These are phyloP conservation scores for Hydrangea macrophylla DNA, from an alignment of 148 eudicot species.

Conservation along the genomic window DNA sequence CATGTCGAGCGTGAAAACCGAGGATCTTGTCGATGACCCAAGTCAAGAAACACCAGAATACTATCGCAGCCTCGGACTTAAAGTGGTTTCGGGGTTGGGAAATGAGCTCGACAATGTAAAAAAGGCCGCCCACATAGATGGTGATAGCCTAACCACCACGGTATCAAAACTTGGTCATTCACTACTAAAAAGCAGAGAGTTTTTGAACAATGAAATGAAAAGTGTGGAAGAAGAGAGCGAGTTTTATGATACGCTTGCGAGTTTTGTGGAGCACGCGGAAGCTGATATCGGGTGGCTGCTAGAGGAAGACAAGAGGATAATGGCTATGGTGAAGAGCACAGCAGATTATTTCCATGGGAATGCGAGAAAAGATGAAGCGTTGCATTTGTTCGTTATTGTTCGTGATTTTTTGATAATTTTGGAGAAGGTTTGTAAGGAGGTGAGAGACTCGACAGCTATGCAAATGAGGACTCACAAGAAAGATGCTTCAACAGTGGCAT, in stretches of 20 bases:
- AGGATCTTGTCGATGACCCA: constrained; percentile 44
- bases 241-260: constrained; percentile 34
- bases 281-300: constrained; percentile 39
- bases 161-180: constrained; percentile 56
- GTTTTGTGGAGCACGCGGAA: constrained; percentile 56
- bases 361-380: constrained; percentile 68
- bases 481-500: constrained; percentile 20
- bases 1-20: constrained; percentile 41
- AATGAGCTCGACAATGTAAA: constrained; percentile 60
- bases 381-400: constrained; percentile 63
- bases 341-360: constrained; percentile 84
- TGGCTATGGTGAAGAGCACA: constrained; percentile 59
- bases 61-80: constrained; percentile 50
- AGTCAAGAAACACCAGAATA: constrained; percentile 32
- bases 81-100: constrained; percentile 55
- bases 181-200: constrained; percentile 38
- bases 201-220: constrained; percentile 51
- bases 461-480: constrained; percentile 17
- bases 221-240: constrained; percentile 34
- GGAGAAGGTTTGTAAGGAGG: constrained; percentile 63
- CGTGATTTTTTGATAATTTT: constrained; percentile 67
- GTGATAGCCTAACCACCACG: constrained; percentile 45
- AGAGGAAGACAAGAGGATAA: constrained; percentile 70
- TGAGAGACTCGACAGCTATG: constrained; percentile 20
- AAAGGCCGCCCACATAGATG: constrained; percentile 63